Percentiles rank a stretch among this genome's conserved stretches.
phyloP scores from a whole-genome alignment of 2,329 filamentous ascomycete genomes.

The Myriosclerotinia curreyana region DNA sequence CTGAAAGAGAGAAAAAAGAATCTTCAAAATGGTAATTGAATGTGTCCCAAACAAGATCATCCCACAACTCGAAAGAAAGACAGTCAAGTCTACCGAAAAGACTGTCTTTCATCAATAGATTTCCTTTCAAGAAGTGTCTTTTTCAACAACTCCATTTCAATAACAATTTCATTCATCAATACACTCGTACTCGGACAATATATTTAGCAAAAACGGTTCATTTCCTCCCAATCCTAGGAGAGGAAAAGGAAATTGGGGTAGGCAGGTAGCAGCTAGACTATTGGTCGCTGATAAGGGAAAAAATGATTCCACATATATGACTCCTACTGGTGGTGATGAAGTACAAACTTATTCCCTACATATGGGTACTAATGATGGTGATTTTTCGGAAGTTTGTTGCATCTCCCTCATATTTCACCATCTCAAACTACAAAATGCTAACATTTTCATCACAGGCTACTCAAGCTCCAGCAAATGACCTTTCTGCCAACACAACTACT shows the following conservation, averaged over 20 bases:
- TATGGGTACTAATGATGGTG: background rate
- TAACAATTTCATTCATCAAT: background rate
- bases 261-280: background rate
- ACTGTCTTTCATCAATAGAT: background rate
- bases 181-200: background rate
- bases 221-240: background rate
- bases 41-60: background rate
- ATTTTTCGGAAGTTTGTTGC: background rate
- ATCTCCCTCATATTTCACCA: background rate
- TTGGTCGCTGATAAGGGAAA: background rate
- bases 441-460: background rate
- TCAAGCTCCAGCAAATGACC: background rate
- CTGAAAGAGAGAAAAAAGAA: too few relatives aligned
- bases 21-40: too few relatives aligned
- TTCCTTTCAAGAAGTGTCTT: background rate
- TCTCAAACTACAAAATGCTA: fast-evolving
- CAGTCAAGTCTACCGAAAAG: background rate
- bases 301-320: background rate
- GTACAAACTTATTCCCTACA: background rate
- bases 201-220: background rate
- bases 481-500: background rate
- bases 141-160: background rate
- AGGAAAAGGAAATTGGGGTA: fast-evolving
- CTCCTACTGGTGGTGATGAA: background rate
- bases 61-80: background rate